Evolutionary conservation across 352 stramenopile genomes (phyloP), one percentile per base, ranked within the genome.

Genomic region (Thalassiosira sp.): DNA sequence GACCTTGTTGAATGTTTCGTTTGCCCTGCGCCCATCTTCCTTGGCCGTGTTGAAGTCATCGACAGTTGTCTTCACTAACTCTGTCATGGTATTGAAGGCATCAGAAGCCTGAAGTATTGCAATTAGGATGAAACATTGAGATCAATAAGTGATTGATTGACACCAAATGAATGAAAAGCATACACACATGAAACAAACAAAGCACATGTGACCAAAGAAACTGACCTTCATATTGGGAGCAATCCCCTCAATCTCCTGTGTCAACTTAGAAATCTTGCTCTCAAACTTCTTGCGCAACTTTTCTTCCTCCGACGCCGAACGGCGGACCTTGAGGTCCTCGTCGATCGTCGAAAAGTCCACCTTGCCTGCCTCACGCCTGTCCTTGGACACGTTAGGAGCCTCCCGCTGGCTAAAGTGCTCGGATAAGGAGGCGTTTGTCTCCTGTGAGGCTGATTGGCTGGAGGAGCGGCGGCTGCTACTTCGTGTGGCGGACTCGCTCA

Each of bases 201-300:
- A n/a, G 49, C 7, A 31, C n/a, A 10, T 37, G 31, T 37, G 8
- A 37, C 3, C 31, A 37, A 62, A 62, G 8, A 27, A 8, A 66
- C 64, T 66, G 64, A 90, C 83, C 80, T 97, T 97, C 95, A 99
- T 97, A 75, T 99, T 99, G 2, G 97, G 97, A 54, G 97, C 93
- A 87, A 99, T 98, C 1, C 89, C 89, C 42, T 98, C 96, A 64
- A 99, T 90, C 22, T 93, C 82, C 10, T 72, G 60, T 48, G 76
- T 79, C 18, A 92, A 48, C 49, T 90, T 91, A 0, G 53, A 22
- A 57, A 97, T 90, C 49, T 85, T 76, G 15, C 95, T 90, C 24
- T 96, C 92, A 61, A 95, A 95, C 49, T 96, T 94, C 31, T 96
- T 94, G 10, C 69, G 70, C n/a, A 92, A 60, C 37, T 89, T 88